A percentile compares a stretch with the other conserved stretches of the same genome.
These are phyloP conservation scores for Rhododendron mucronatum DNA, from an alignment of 148 eudicot species.

Conservation along the genomic window DNA sequence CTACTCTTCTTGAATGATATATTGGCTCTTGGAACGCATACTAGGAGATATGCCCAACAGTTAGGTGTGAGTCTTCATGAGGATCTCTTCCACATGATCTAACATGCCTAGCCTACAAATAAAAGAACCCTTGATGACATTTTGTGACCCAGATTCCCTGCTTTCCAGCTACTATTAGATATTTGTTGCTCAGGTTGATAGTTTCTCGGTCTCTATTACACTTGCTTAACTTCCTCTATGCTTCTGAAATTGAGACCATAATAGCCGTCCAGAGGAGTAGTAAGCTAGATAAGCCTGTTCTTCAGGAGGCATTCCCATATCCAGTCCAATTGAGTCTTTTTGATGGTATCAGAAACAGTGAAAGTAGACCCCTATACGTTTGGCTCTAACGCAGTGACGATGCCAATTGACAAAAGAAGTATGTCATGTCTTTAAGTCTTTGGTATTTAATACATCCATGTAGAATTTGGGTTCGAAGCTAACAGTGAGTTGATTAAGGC, in stretches of 20 bases:
- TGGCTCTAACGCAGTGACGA: not conserved
- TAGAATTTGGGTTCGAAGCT: not conserved
- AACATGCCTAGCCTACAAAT: not conserved
- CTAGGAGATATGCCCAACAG: not conserved
- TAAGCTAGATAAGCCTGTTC: not conserved
- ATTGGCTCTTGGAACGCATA: not conserved
- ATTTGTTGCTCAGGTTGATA: not conserved
- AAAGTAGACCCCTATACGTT: not conserved
- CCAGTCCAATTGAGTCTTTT: not conserved
- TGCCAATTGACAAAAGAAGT: not conserved
- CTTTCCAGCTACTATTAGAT: not conserved
- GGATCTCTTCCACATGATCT: not conserved
- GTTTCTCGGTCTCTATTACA: not conserved
- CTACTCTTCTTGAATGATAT: not conserved
- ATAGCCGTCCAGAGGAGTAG: not conserved
- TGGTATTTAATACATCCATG: not conserved
- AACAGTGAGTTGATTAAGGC: not conserved
- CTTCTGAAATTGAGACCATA: not conserved
- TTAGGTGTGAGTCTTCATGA: not conserved
- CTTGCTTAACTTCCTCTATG: not conserved
- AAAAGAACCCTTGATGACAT: not conserved
- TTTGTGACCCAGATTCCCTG: not conserved
- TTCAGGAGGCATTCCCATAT: not conserved
- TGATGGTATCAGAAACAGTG: not conserved
- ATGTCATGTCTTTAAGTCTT: too few species aligned